Percentiles rank a stretch among this genome's conserved stretches.
Conservation (phyloP, 768 basidiomycete genomes). For the Kwoniella sp. region DNA sequence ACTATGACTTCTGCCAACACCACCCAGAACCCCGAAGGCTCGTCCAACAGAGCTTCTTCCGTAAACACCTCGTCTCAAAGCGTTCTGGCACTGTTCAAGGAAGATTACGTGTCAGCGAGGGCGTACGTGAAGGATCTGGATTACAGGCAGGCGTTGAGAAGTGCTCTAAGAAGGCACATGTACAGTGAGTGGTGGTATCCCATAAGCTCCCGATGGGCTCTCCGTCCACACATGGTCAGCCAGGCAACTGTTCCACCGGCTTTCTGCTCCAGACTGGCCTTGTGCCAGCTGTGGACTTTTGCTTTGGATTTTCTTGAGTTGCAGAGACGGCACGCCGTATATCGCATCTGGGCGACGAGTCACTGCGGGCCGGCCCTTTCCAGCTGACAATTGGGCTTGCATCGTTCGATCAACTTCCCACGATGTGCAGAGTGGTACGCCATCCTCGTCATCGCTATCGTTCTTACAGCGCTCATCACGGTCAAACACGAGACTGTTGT, state of each 20-base stretch:
- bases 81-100: slow-evolving; percentile 27
- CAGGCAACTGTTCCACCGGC: no score
- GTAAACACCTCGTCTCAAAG: slow-evolving; percentile 14
- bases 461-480: slow-evolving; percentile 40
- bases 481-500: slow-evolving; percentile 47
- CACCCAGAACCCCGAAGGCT: neutral
- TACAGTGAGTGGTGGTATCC: slow-evolving; percentile 35
- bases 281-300: no score
- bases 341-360: no score
- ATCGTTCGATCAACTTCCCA: neutral
- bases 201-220: neutral
- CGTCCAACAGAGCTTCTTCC: neutral
- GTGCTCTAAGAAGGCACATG: slow-evolving; percentile 30
- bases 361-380: no score
- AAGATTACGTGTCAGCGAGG: slow-evolving; percentile 32
- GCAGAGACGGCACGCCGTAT: no score
- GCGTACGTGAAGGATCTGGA: slow-evolving; percentile 35
- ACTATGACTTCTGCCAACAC: neutral
- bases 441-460: slow-evolving; percentile 38
- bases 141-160: slow-evolving; percentile 24
- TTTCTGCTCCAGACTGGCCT: no score
- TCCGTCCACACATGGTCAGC: no score
- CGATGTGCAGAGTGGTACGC: slow-evolving; percentile 47
- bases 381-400: neutral
- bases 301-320: no score